Conservation (phyloP, 495 filamentous ascomycete genomes). For the Ascobolus immersus region DNA sequence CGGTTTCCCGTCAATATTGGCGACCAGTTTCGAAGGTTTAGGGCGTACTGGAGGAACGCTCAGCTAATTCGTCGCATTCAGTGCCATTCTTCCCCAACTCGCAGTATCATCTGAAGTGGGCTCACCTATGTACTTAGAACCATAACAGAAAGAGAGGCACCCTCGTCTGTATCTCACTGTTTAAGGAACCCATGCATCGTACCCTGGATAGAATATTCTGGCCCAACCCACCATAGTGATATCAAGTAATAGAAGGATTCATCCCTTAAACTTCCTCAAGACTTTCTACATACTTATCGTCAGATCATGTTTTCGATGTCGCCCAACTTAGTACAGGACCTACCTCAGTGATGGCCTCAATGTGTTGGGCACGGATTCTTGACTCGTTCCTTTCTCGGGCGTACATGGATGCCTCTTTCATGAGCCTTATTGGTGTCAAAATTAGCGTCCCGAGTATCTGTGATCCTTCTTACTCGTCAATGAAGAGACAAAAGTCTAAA, state of each 20-base stretch:
- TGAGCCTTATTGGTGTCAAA: slow-evolving; percentile 28
- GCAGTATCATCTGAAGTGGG: no score
- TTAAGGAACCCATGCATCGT: no score
- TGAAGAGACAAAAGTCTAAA: slow-evolving; percentile 69
- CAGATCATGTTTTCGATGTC: not conserved
- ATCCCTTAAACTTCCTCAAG: slow-evolving; percentile 56
- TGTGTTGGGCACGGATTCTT: slow-evolving; percentile 41
- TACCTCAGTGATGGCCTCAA: slow-evolving; percentile 57
- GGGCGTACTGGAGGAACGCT: no score
- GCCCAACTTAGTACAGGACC: slow-evolving; percentile 11
- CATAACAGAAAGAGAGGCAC: no score
- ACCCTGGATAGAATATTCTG: no score
- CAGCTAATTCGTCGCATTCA: no score
- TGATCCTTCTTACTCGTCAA: slow-evolving; percentile 41
- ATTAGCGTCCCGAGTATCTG: slow-evolving; percentile 6
- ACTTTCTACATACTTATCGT: slow-evolving; percentile 26
- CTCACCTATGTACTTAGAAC: no score
- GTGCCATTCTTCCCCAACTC: no score
- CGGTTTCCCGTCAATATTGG: no score
- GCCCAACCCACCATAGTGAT: not conserved
- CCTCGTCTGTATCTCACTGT: no score
- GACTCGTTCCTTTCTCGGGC: slow-evolving; percentile 49
- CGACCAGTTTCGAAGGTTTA: no score
- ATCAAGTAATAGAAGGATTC: slow-evolving; percentile 8
- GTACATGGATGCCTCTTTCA: slow-evolving; percentile 60